Conservation (phyloP, 805 yeast species). For the Saccharomycopsis javanensis region DNA sequence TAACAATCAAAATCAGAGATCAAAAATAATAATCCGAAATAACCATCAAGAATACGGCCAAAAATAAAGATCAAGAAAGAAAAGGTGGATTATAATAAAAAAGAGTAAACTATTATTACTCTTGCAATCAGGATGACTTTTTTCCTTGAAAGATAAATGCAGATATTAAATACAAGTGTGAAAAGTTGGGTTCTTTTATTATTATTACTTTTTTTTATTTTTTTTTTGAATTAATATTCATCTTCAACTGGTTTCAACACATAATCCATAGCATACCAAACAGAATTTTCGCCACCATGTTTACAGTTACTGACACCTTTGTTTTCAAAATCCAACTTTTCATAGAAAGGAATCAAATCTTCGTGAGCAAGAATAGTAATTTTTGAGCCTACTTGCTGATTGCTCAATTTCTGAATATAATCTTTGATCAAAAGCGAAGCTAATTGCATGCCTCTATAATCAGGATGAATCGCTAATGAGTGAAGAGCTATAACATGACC, state of each 20-base stretch:
- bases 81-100: neutral
- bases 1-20: neutral
- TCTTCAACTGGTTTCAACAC: conserved; percentile 36
- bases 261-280: conserved; percentile 51
- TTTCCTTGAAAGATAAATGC: too few species aligned
- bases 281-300: conserved; percentile 39
- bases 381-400: conserved; percentile 75
- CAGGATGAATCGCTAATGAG: conserved; percentile 66
- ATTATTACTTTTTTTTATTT: too few species aligned
- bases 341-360: conserved; percentile 64
- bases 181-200: neutral
- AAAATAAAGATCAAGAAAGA: neutral
- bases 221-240: conserved; percentile 29
- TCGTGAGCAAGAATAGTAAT: conserved; percentile 68
- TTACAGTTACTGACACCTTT: conserved; percentile 53
- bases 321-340: conserved; percentile 68
- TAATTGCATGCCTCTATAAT: conserved; percentile 70
- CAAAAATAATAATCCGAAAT: neutral
- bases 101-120: neutral
- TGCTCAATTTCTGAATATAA: conserved; percentile 80
- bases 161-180: neutral
- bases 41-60: neutral
- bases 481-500: conserved; percentile 75
- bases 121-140: too few species aligned
- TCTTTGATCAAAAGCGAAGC: conserved; percentile 81